These are phyloP conservation scores for Protomyces inundatus DNA, from an alignment of 1,139 yeast genomes.

Conservation along the genomic window DNA sequence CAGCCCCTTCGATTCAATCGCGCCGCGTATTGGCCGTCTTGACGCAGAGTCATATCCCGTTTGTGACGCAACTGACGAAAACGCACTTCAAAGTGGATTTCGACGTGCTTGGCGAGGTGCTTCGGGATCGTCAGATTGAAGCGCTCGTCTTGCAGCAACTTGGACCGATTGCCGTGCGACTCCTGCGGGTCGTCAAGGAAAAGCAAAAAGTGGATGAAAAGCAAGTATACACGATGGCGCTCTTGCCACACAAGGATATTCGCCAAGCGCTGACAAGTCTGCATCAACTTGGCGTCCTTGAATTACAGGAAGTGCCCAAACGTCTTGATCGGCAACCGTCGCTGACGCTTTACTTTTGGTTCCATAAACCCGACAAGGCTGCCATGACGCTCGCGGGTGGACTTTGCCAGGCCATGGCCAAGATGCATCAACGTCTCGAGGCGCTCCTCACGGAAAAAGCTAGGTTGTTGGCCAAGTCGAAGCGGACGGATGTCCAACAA, in stretches of 20 bases:
- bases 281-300: conserved; percentile 42
- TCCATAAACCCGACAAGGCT: conserved; percentile 56
- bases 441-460: background rate
- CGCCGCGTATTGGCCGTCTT: conserved; percentile 36
- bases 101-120: conserved; percentile 36
- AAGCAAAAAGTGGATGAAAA: conserved; percentile 78
- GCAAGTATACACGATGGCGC: conserved; percentile 48
- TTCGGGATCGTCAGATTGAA: conserved; percentile 58
- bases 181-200: conserved; percentile 62
- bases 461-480: conserved; percentile 13
- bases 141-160: conserved; percentile 48
- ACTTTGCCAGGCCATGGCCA: conserved; percentile 20
- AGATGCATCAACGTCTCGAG: conserved; percentile 18
- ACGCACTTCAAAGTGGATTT: conserved; percentile 37
- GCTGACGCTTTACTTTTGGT: conserved; percentile 76
- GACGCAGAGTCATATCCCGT: conserved; percentile 36
- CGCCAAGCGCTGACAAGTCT: conserved; percentile 46
- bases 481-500: conserved; percentile 19
- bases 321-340: conserved; percentile 89
- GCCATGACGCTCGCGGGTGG: conserved; percentile 50
- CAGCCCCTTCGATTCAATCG: conserved; percentile 12
- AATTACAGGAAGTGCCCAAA: conserved; percentile 81
- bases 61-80: background rate
- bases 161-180: conserved; percentile 53
- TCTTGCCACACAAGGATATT: conserved; percentile 71